Percentiles rank a stretch among this genome's conserved stretches.
Conservation (phyloP, 805 yeast species). For the Nakazawaea ambrosiae region DNA sequence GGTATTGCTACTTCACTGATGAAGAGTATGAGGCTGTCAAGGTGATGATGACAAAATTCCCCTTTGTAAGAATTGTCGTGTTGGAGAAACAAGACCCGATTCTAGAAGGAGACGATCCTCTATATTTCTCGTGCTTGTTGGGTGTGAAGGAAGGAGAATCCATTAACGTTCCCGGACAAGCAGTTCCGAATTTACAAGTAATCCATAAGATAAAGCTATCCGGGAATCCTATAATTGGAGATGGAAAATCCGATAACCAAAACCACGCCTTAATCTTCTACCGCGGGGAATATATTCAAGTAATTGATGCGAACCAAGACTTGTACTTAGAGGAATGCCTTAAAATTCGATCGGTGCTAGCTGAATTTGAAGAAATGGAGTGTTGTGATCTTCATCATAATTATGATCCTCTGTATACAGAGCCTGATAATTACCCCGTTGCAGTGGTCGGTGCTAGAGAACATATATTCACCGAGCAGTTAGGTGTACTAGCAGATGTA, state of each 20-base stretch:
- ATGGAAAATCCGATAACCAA: slow-evolving; percentile 95
- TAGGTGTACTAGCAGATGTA: slow-evolving; percentile 89
- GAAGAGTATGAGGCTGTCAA: slow-evolving; percentile 66
- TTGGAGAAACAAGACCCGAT: slow-evolving; percentile 39
- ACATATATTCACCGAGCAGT: slow-evolving; percentile 86
- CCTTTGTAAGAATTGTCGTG: slow-evolving; percentile 52
- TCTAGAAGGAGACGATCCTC: slow-evolving; percentile 35
- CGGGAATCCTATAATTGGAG: slow-evolving; percentile 94
- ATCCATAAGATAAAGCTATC: slow-evolving; percentile 60
- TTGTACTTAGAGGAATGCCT: slow-evolving; percentile 91
- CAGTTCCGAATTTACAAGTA: slow-evolving; percentile 42
- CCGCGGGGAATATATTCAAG: slow-evolving; percentile 92
- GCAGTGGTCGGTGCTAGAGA: slow-evolving; percentile 96
- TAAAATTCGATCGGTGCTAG: slow-evolving; percentile 78
- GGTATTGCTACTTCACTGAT: slow-evolving; percentile 55
- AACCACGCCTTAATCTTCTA: slow-evolving; percentile 80
- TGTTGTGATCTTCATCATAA: slow-evolving; percentile 37
- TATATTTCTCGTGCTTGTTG: slow-evolving; percentile 61
- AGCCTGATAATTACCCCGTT: slow-evolving; percentile 46
- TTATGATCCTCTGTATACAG: slow-evolving; percentile 49
- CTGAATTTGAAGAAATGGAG: slow-evolving; percentile 84
- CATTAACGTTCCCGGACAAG: slow-evolving; percentile 29
- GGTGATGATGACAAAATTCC: slow-evolving; percentile 63
- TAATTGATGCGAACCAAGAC: slow-evolving; percentile 94
- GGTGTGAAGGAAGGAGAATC: slow-evolving; percentile 42